These are phyloP conservation scores for Bruguiera gymnorhiza DNA, from an alignment of 345 rosid genomes.

Conservation along the genomic window DNA sequence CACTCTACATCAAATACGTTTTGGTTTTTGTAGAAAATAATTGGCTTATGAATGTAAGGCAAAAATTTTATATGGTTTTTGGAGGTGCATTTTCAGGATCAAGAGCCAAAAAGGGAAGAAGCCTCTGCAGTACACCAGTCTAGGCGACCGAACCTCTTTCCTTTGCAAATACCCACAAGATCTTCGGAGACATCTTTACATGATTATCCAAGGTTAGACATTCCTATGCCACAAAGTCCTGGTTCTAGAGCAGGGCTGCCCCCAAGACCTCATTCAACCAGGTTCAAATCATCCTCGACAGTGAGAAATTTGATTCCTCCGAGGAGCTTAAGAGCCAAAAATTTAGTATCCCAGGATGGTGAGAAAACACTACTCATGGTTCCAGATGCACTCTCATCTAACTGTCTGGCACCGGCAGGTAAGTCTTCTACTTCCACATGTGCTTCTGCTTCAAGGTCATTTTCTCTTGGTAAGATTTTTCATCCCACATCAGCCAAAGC, in stretches of 20 bases:
- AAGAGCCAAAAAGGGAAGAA: too few relatives aligned
- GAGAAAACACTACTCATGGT: constrained; percentile 41
- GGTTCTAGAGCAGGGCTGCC: constrained; percentile 40
- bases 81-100: too few relatives aligned
- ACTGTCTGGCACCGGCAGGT: constrained; percentile 23
- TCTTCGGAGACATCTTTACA: constrained; percentile 24
- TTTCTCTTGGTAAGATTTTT: constrained; percentile 44
- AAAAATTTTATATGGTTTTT: too few relatives aligned
- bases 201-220: constrained; percentile 28
- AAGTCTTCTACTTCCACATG: too few relatives aligned
- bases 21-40: too few relatives aligned
- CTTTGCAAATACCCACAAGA: constrained; percentile 49
- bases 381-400: constrained; percentile 37
- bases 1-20: too few relatives aligned
- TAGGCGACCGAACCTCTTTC: constrained; percentile 40
- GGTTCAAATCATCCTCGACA: constrained; percentile 29
- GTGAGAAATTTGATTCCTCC: constrained; percentile 42
- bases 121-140: constrained; percentile 19
- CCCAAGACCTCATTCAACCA: constrained; percentile 50
- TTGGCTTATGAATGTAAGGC: too few relatives aligned
- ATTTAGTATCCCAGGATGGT: constrained; percentile 22
- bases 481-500: constrained; percentile 30
- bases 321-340: constrained; percentile 37
- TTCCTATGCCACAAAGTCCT: constrained; percentile 29
- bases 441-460: constrained; percentile 43